Evolutionary conservation across 1,139 yeast species (phyloP).

Genomic region (Blastobotrys raffinosifermentans): DNA sequence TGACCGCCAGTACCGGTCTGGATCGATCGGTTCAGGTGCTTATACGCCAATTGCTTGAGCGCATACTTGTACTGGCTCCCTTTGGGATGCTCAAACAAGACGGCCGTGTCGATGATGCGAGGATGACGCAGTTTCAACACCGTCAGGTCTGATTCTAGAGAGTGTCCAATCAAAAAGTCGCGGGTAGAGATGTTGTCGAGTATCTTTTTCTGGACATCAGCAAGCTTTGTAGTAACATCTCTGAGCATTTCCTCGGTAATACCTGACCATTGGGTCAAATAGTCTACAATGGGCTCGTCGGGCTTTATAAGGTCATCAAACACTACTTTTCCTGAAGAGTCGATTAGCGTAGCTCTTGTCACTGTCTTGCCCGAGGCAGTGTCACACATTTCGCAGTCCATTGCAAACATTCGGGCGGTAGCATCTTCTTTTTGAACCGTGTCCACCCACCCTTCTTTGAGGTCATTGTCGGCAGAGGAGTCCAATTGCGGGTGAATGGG

Average conservation of each 20-base stretch:
- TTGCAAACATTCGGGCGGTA: constrained; percentile 61
- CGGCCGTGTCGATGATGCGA: constrained; percentile 76
- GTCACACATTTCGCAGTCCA: constrained; percentile 92
- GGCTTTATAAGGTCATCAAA: constrained; percentile 79
- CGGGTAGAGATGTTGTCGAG: constrained; percentile 55
- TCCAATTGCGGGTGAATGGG: constrained; percentile 50
- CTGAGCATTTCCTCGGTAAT: constrained; percentile 64
- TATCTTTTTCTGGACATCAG: constrained; percentile 61
- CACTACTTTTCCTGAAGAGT: constrained; percentile 53
- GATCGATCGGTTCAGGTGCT: constrained; percentile 50
- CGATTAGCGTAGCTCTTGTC: constrained; percentile 70
- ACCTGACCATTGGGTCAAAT: constrained; percentile 79
- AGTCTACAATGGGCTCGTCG: constrained; percentile 62
- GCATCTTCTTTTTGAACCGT: constrained; percentile 4
- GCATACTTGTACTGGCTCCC: constrained; percentile 82
- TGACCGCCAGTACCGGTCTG: constrained; percentile 68
- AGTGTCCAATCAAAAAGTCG: constrained; percentile 77
- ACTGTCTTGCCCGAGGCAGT: constrained; percentile 57
- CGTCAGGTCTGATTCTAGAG: constrained; percentile 82
- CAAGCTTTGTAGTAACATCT: constrained; percentile 57
- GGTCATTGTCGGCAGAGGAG: constrained; percentile 18
- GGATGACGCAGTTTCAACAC: constrained; percentile 74
- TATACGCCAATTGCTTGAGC: constrained; percentile 58
- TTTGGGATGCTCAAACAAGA: constrained; percentile 68
- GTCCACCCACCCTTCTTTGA: constrained; percentile 10